A percentile compares a stretch with the other conserved stretches of the same genome.
Conservation (phyloP, 306 rosid species). For the Cicer pinnatifidum region DNA sequence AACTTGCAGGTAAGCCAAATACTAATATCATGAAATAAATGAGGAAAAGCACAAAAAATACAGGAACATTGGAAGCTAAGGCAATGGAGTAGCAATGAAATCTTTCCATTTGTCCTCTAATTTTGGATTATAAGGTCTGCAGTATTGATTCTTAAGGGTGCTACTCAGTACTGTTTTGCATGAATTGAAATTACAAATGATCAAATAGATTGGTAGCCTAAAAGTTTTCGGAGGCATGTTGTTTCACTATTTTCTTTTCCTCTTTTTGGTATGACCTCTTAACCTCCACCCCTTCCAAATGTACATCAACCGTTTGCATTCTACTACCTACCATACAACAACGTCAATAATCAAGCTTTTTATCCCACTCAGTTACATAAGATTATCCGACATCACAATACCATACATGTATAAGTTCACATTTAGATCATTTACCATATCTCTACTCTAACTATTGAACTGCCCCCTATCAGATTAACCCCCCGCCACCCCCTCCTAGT, state of each 20-base stretch:
- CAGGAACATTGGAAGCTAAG: conserved; percentile 1
- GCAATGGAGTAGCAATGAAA: conserved; percentile 27
- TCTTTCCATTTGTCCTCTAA: conserved; percentile 26
- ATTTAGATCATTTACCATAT: not conserved
- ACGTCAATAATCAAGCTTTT: conserved; percentile 17
- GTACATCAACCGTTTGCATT: conserved; percentile 7
- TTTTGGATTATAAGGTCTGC: conserved; percentile 29
- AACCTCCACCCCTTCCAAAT: conserved; percentile 1
- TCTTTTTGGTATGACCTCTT: conserved; percentile 7
- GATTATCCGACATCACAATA: conserved; percentile 18
- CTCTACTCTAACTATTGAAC: not conserved
- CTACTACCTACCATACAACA: conserved; percentile 11
- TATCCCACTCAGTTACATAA: not conserved
- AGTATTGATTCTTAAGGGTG: conserved; percentile 32
- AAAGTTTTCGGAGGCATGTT: conserved; percentile 16
- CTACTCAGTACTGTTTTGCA: conserved; percentile 21
- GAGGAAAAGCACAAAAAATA: conserved; percentile 19
- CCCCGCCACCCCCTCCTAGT: not conserved
- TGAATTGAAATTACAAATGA: conserved; percentile 31
- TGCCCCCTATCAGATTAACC: conserved; percentile 4
- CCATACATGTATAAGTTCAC: conserved; percentile 9
- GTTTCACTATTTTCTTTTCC: not conserved
- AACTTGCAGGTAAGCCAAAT: conserved; percentile 26
- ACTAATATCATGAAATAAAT: conserved; percentile 38
- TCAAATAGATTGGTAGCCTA: conserved; percentile 14